Conservation (phyloP, 345 rosid genomes). For the Balakata baccata region DNA sequence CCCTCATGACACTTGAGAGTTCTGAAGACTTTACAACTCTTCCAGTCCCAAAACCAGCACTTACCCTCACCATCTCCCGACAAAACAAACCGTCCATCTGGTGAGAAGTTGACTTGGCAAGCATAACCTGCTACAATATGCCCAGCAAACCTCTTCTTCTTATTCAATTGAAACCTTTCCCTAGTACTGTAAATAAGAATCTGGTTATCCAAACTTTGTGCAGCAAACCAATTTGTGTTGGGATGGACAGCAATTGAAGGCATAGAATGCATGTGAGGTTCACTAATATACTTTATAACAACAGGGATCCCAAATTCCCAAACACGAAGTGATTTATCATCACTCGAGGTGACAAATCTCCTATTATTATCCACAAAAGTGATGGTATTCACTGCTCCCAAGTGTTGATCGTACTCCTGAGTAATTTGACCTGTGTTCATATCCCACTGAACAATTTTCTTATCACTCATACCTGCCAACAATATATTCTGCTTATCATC, state of each 20-base stretch:
- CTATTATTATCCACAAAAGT: constrained; percentile 93
- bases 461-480: constrained; percentile 98
- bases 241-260: constrained; percentile 91
- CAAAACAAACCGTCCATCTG: constrained; percentile 97
- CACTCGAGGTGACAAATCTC: constrained; percentile 95
- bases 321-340: constrained; percentile 95
- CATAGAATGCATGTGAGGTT: constrained; percentile 99
- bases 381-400: constrained; percentile 76
- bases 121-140: constrained; percentile 95
- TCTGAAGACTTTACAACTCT: constrained; percentile 90
- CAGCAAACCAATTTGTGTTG: constrained; percentile 90
- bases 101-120: constrained; percentile 97
- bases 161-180: constrained; percentile 96
- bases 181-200: constrained; percentile 83
- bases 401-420: constrained; percentile 41
- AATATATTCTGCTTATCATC: constrained; percentile 92
- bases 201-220: constrained; percentile 96
- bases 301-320: constrained; percentile 99
- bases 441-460: constrained; percentile 99
- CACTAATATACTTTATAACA: constrained; percentile 95
- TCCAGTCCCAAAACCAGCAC: constrained; percentile 99
- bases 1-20: constrained; percentile 89
- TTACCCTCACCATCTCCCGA: constrained; percentile 99
- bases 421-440: constrained; percentile 86
- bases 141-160: constrained; percentile 94